Base-by-base conservation (phyloP, 1,139 yeast species). In the Suhomyces panamericanus region DNA sequence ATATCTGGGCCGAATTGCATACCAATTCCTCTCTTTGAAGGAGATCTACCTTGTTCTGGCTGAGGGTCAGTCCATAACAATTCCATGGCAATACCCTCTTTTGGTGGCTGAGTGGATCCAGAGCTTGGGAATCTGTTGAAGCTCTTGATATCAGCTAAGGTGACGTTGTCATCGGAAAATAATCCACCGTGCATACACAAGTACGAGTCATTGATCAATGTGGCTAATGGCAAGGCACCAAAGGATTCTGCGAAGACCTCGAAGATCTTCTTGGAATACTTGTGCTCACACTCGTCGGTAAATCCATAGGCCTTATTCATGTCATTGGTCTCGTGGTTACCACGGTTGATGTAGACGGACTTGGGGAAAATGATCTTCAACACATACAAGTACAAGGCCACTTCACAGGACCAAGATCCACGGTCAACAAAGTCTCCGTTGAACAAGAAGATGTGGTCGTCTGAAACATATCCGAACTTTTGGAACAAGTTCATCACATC, bases 361-460 rank as follows among this genome's bases (percentile, higher is more conserved):
- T 67, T 60, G n/a, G 99, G 99, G 59, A 77, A 86, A 35, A 87
- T 66, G 35, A 90, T 73, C 69, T 93, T 93, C 65, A 88, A 77
- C 12, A 85, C 78, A 63, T 88, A 91, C 42, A 89, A 75, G 39
- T 87, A 74, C 41, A 95, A 70, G 1, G 97, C 97, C 43, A 93
- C 95, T 63, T 93, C 99, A 61, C 96, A 87, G 4, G 97, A 89
- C 98, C 99, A 93, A 7, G 96, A 87, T 2, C 99, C 99, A 60
- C 99, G 78, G 62, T 93, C 99, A 5, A 93, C 99, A 67, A 93
- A 93, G 67, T 95, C 99, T 39, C 99, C 99, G 60, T 93, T 93
- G 71, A 93, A 91, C 46, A 93, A 69, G 62, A 87, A 93, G 14
- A 83, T 76, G 64, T 91, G 97, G n/a, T 75, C 73, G 1, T 73